Base-by-base conservation (phyloP, 441 rosid species). In the Populus hybrid region DNA sequence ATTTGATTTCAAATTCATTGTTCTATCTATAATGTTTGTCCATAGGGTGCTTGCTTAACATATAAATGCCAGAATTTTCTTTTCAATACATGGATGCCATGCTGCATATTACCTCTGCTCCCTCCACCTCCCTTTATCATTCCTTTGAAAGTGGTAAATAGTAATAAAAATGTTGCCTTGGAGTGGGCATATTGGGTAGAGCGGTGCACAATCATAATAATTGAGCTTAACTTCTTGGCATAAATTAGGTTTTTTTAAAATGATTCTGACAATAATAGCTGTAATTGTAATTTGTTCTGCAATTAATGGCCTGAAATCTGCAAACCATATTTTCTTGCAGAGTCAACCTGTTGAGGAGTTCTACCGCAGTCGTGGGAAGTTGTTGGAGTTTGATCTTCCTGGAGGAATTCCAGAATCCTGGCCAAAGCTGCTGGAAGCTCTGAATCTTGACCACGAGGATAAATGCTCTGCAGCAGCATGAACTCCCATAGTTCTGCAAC, bases 361-460 rank as follows among this genome's bases (percentile, higher is more conserved):
- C 86, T 95, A 95, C 80, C 87, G 88, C 68, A 78, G 73, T 36
- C 89, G 94, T 21, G 97, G 94, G 78, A 94, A 87, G 88, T 71
- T 94, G 78, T 74, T 92, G 80, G 99, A 90, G 86, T 95, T 95
- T 68, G 88, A 92, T 72, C 94, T 95, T 73, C 99, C 98, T 0
- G 99, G 99, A 46, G 98, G 99, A 82, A 95, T 95, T 82, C 97
- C 97, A 8, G 93, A 95, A 83, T 95, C 98, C 1, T 95, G 99
- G 99, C 95, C 98, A 16, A 92, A 85, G 87, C 90, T 94, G 79
- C 99, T 95, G 84, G 87, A 81, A 80, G 98, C 97, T 75, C 85
- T 96, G 83, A 89, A 94, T 82, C 86, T 96, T 72, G 86, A 94
- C 77, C 87, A 77, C 28, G 87, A 88, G 28, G 84, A 87, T 74